Evolutionary conservation across 2,329 filamentous ascomycete species (phyloP), one percentile per base, ranked within the genome.

Genomic region (Hysterium pulicare): DNA sequence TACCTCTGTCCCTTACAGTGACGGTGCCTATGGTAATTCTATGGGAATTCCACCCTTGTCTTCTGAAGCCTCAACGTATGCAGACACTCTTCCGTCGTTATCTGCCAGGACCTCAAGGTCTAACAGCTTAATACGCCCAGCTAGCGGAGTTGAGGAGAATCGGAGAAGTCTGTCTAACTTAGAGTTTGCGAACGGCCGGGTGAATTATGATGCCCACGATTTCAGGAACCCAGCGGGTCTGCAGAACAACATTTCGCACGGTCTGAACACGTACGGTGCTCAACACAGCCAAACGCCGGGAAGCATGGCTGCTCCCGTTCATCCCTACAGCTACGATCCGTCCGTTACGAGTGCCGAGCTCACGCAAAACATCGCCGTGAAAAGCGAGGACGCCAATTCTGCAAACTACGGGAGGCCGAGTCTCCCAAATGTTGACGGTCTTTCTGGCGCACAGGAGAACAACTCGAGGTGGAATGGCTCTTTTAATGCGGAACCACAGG

Each of bases 61-160:
- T 13, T 45, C 58, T 20, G 64, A 67, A 34, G 37, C 41, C 1
- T 44, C 44, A 11, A 53, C 54, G 10, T 69, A 68, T 42, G 56
- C 53, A n/a, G 64, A 66, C 22, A 62, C 57, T 35, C 52, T 69
- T 28, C 61, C 65, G 8, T 64, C 67, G 13, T 65, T 74, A 56
- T 76, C 72, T 38, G 69, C 68, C 38, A 63, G 72, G 20, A 71
- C 71, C 5, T 75, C 72, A 40, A 60, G 72, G 38, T 71, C 72
- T 17, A 75, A 74, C 59, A 74, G 71, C 56, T 52, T 75, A 49
- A 73, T 74, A 42, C 67, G 66, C 13, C 70, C 71, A 15, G 59
- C 64, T 10, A 59, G 60, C 19, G 61, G 64, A 36, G 62, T 67
- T 15, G 28, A 46, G 10, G 46, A 49, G 38, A 63, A 66, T 42